Conservation (phyloP, 495 filamentous ascomycete species). For the Aeminium ludgeri region DNA sequence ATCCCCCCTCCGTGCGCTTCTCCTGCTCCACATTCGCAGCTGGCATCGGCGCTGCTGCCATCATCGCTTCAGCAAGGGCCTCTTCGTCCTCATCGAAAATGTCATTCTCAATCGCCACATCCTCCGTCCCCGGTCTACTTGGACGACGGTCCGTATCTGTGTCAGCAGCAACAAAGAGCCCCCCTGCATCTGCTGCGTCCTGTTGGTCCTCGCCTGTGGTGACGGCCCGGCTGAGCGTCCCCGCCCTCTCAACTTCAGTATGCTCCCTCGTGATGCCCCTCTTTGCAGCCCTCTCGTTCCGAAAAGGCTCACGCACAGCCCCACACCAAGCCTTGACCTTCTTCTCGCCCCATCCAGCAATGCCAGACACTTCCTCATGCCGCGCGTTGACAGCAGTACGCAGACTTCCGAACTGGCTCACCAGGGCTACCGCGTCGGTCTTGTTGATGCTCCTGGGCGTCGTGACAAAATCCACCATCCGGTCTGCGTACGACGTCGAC, state of each 20-base stretch:
- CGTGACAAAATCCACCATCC: conserved; percentile 85
- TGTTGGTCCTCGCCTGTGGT: too few species aligned
- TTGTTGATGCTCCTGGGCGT: conserved; percentile 82
- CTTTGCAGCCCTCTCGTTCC: conserved; percentile 51
- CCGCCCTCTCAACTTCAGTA: conserved; percentile 20
- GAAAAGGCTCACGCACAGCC: conserved; percentile 68
- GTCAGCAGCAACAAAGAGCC: too few species aligned
- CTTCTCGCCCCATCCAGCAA: conserved; percentile 88
- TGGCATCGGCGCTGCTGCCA: conserved; percentile 41
- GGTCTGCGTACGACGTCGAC: conserved; percentile 65
- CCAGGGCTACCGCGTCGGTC: conserved; percentile 73
- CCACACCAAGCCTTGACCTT: conserved; percentile 75
- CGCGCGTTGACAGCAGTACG: conserved; percentile 72
- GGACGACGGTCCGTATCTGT: too few species aligned
- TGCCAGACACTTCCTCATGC: conserved; percentile 62
- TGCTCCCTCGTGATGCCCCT: conserved; percentile 25
- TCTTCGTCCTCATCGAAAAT: conserved; percentile 78
- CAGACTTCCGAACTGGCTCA: conserved; percentile 75
- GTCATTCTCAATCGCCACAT: conserved; percentile 75
- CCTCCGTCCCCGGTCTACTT: conserved; percentile 18
- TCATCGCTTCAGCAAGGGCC: too few species aligned
- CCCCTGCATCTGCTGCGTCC: too few species aligned
- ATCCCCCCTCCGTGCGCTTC: conserved; percentile 5
- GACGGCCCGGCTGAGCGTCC: too few species aligned
- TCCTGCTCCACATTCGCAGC: conserved; percentile 18